Percentiles rank a stretch among this genome's conserved stretches.
These are phyloP conservation scores for Irpex lacteus DNA, from an alignment of 1,284 basidiomycete genomes.

Conservation along the genomic window DNA sequence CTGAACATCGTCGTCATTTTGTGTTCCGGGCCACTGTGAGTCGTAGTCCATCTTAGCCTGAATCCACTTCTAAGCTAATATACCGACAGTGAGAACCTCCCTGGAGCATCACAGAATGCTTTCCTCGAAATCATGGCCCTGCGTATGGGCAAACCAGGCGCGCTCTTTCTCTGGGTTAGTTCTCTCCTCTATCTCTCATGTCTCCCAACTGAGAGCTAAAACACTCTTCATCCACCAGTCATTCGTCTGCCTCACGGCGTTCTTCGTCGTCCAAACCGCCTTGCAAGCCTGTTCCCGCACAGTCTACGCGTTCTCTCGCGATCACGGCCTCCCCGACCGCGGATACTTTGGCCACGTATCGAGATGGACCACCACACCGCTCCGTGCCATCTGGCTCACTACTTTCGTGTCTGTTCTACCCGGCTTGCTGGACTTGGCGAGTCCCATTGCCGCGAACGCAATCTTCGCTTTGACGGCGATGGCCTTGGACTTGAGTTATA, in stretches of 20 bases:
- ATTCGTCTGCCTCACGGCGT: conserved; percentile 78
- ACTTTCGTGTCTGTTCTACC: conserved; percentile 71
- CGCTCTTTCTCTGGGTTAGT: conserved; percentile 73
- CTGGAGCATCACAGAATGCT: conserved; percentile 41
- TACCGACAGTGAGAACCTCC: conserved; percentile 49
- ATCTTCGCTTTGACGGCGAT: conserved; percentile 82
- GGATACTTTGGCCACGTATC: conserved; percentile 78
- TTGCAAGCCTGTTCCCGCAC: conserved; percentile 87
- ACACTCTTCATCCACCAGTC: conserved; percentile 31
- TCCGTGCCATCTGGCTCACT: conserved; percentile 81
- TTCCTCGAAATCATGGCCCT: conserved; percentile 62
- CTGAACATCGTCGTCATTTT: conserved; percentile 83
- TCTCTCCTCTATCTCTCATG: conserved; percentile 8
- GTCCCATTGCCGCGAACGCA: conserved; percentile 76
- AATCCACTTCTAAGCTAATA: not conserved
- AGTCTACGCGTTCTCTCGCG: conserved; percentile 88
- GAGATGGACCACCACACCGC: conserved; percentile 67
- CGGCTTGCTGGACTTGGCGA: conserved; percentile 75
- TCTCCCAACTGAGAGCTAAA: not conserved
- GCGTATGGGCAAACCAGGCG: conserved; percentile 70
- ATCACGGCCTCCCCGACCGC: conserved; percentile 78
- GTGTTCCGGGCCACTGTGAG: conserved; percentile 71
- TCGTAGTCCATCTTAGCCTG: conserved; percentile 9
- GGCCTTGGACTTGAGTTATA: conserved; percentile 68
- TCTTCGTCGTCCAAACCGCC: conserved; percentile 80